A percentile compares a stretch with the other conserved stretches of the same genome.
Evolutionary conservation across 2,329 filamentous ascomycete species (phyloP).

Genomic region (Xylaria digitata): DNA sequence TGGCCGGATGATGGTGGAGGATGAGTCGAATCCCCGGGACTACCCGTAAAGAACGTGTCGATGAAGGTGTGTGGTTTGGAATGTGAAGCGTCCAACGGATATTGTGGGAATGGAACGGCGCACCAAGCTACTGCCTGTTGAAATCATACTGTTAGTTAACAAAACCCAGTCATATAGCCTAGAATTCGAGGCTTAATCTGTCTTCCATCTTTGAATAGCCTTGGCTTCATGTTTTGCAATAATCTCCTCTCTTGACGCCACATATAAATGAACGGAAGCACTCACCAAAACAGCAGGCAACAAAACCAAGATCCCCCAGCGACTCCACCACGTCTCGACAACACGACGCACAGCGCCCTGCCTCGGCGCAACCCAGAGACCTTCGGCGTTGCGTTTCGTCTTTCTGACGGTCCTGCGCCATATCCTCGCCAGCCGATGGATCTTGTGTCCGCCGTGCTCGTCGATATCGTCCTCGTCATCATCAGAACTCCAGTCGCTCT

Average conservation of each 20-base stretch:
- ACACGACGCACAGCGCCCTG: slow-evolving; percentile 68
- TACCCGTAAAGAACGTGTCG: slow-evolving; percentile 16
- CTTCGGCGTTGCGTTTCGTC: slow-evolving; percentile 53
- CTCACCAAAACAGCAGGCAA: slow-evolving; percentile 70
- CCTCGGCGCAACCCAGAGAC: slow-evolving; percentile 71
- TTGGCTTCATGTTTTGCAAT: neutral
- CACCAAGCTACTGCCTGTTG: slow-evolving; percentile 71
- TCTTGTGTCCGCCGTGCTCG: slow-evolving; percentile 50
- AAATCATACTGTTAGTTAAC: slow-evolving; percentile 22
- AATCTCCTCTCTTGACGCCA: neutral
- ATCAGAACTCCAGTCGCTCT: slow-evolving; percentile 47
- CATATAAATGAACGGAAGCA: slow-evolving; percentile 38
- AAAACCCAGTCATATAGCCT: neutral
- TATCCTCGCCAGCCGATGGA: slow-evolving; percentile 40
- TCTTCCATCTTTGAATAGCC: neutral
- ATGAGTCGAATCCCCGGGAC: slow-evolving; percentile 4
- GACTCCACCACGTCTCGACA: slow-evolving; percentile 71
- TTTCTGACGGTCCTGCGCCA: slow-evolving; percentile 53
- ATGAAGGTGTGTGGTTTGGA: slow-evolving; percentile 36
- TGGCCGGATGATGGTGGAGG: slow-evolving; percentile 47
- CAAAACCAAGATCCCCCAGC: slow-evolving; percentile 70
- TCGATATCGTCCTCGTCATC: slow-evolving; percentile 38
- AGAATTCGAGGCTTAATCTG: neutral
- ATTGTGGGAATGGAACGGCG: slow-evolving; percentile 73
- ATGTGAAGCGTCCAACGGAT: slow-evolving; percentile 62